Evolutionary conservation across 495 filamentous ascomycete genomes (phyloP).

Genomic region (Haplographium delicatum): DNA sequence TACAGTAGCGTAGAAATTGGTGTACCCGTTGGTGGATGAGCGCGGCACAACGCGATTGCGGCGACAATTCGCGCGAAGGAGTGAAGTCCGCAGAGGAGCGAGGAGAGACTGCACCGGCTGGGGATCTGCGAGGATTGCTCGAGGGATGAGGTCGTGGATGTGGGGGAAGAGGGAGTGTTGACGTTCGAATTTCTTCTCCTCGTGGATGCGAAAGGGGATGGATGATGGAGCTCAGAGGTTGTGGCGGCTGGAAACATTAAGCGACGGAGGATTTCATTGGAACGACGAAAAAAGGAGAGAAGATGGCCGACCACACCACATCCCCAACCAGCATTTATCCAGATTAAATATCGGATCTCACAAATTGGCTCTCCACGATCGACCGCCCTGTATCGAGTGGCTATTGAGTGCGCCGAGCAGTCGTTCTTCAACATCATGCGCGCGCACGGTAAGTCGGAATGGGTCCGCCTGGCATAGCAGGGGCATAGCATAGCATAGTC

Average conservation of each 20-base stretch:
- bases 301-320: no score
- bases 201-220: conserved; percentile 10
- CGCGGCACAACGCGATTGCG: conserved; percentile 7
- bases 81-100: neutral
- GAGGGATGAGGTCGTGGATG: neutral
- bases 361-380: no score
- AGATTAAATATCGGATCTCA: neutral
- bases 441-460: no score
- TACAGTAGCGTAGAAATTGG: neutral
- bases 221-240: conserved; percentile 12
- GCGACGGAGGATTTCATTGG: conserved; percentile 4
- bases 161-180: neutral
- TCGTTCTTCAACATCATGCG: no score
- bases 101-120: no score
- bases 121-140: no score
- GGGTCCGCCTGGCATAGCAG: no score
- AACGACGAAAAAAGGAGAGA: no score
- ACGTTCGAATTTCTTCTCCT: neutral
- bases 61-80: conserved; percentile 1
- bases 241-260: conserved; percentile 4
- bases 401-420: no score
- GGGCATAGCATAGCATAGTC: no score
- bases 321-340: neutral
- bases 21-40: no score
- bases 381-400: no score